Conservation (phyloP, 2,329 filamentous ascomycete genomes). For the Fusarium robinianum region DNA sequence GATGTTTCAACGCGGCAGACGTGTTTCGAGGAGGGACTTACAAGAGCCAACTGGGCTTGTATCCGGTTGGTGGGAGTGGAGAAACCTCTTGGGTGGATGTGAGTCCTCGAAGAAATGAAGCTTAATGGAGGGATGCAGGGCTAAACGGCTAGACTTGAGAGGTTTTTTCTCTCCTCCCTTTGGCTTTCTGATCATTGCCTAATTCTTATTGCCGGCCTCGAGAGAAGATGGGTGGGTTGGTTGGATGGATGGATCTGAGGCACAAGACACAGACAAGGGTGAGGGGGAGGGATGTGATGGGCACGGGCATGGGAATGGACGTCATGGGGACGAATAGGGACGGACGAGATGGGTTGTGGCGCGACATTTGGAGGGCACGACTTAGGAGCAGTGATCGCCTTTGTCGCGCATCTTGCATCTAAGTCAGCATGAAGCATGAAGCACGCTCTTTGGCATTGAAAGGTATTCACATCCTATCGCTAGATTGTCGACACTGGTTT, state of each 20-base stretch:
- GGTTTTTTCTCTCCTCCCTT: conserved; percentile 21
- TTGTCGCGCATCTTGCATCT: conserved; percentile 16
- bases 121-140: conserved; percentile 32
- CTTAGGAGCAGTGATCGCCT: conserved; percentile 9
- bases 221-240: conserved; percentile 15
- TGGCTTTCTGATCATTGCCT: too few relatives aligned
- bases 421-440: too few relatives aligned
- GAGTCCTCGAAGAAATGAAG: conserved; percentile 18
- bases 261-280: conserved; percentile 16
- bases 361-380: conserved; percentile 2
- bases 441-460: conserved; percentile 12
- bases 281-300: conserved; percentile 16
- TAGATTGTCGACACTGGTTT: conserved; percentile 6
- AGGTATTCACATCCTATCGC: conserved; percentile 15
- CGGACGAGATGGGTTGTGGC: conserved; percentile 9
- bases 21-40: conserved; percentile 21
- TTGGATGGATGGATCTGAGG: conserved; percentile 5
- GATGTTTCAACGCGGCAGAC: conserved; percentile 29
- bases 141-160: conserved; percentile 21
- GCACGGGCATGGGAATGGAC: conserved; percentile 2
- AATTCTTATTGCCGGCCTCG: conserved; percentile 18
- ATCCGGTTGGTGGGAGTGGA: conserved; percentile 11
- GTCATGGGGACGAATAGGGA: conserved; percentile 3
- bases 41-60: conserved; percentile 4
- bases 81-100: conserved; percentile 7